Percentiles rank a stretch among this genome's conserved stretches.
Conservation (phyloP, 2,329 filamentous ascomycete genomes). For the Apiospora malaysiana region DNA sequence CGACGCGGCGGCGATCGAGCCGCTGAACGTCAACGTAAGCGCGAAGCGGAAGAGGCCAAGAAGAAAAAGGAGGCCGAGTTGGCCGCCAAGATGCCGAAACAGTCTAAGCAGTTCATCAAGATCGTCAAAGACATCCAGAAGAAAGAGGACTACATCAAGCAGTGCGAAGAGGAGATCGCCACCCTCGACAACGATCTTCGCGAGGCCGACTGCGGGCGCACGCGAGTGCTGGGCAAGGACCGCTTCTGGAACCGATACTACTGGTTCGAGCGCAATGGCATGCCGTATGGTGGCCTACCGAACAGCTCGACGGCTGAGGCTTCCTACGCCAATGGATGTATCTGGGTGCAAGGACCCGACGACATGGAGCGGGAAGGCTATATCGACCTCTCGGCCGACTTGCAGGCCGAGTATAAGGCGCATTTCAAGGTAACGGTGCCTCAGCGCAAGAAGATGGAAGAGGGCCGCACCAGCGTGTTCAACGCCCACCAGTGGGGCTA, state of each 20-base stretch:
- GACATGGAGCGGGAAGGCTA: conserved; percentile 86
- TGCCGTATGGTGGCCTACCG: conserved; percentile 91
- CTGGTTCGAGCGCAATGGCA: conserved; percentile 98
- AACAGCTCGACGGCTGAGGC: conserved; percentile 86
- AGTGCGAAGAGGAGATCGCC: conserved; percentile 84
- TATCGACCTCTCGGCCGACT: conserved; percentile 75
- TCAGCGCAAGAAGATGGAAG: conserved; percentile 84
- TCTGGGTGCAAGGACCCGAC: conserved; percentile 97
- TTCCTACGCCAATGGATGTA: conserved; percentile 88
- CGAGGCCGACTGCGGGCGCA: conserved; percentile 91
- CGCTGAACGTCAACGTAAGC: conserved; percentile 77
- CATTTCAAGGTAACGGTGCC: conserved; percentile 83
- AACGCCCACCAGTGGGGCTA: conserved; percentile 89
- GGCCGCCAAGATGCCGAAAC: conserved; percentile 71
- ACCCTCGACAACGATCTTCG: conserved; percentile 89
- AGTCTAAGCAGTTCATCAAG: conserved; percentile 88
- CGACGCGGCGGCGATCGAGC: conserved; percentile 71
- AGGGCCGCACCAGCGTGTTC: conserved; percentile 79
- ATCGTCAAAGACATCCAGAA: conserved; percentile 88
- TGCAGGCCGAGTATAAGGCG: conserved; percentile 76
- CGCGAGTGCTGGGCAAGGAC: conserved; percentile 88
- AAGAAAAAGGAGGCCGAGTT: conserved; percentile 71
- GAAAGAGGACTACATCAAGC: conserved; percentile 78
- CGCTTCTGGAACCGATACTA: conserved; percentile 98
- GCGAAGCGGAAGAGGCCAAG: conserved; percentile 73